Percentiles rank a stretch among this genome's conserved stretches.
These are phyloP conservation scores for Massarina eburnea DNA, from an alignment of 2,329 filamentous ascomycete genomes.

Conservation along the genomic window DNA sequence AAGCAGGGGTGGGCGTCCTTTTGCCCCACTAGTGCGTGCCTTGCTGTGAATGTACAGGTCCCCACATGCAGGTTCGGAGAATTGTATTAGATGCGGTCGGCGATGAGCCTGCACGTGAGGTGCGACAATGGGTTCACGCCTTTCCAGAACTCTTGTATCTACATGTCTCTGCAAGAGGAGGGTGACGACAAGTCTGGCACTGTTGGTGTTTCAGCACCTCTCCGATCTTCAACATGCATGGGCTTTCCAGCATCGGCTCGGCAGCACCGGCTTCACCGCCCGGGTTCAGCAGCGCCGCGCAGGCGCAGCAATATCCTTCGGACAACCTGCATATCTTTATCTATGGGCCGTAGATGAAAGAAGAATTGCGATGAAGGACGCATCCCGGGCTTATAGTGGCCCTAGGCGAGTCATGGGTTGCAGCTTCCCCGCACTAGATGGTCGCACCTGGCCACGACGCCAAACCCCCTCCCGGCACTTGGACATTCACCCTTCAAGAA, in stretches of 20 bases:
- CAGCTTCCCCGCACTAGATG: constrained; percentile 32
- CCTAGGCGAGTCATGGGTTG: constrained; percentile 32
- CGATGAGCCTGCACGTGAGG: constrained; percentile 6
- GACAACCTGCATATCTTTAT: constrained; percentile 25
- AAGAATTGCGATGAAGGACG: constrained; percentile 21
- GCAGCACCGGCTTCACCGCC: constrained; percentile 1
- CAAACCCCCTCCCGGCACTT: constrained; percentile 21
- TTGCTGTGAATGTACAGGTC: background rate
- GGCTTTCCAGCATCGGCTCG: background rate
- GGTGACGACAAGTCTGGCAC: background rate
- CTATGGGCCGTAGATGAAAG: constrained; percentile 31
- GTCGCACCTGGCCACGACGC: constrained; percentile 1
- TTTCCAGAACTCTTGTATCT: background rate
- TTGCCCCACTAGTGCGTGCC: background rate
- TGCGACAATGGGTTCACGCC: constrained; percentile 3
- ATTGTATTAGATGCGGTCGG: constrained; percentile 11
- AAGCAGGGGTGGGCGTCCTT: constrained; percentile 1
- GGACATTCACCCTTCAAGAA: constrained; percentile 13
- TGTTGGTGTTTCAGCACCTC: background rate
- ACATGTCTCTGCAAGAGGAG: too few species aligned
- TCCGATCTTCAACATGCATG: background rate
- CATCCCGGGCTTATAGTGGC: constrained; percentile 29
- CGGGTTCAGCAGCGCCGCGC: constrained; percentile 10
- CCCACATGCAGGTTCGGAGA: constrained; percentile 9
- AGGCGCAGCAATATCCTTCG: constrained; percentile 25